Base-by-base conservation (phyloP, 2,329 filamentous ascomycete genomes). In the Plectosphaerella sp. region DNA sequence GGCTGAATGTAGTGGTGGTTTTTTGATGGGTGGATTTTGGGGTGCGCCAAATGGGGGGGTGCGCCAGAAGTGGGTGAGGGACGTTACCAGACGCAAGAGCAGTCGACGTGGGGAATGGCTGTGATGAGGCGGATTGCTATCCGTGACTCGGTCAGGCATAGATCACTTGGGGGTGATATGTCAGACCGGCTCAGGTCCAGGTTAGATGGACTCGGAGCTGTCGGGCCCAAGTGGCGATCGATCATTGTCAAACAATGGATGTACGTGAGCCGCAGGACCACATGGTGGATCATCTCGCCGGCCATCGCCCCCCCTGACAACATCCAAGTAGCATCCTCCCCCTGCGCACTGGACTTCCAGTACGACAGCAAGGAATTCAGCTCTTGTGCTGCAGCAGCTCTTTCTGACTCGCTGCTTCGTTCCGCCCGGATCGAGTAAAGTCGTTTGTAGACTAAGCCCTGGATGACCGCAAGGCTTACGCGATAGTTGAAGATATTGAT, bases 261-360 rank as follows among this genome's bases (percentile, higher is more conserved):
- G 47, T 64, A 63, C 10, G 57, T 59, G 48, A 63, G 57, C 18
- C 61, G 58, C 16, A 64, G 49, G 42, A 63, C 56, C 24, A 64
- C 49, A 39, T 57, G 54, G 50, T 64, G 61, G 24, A 64, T 41
- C 22, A 61, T 47, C 48, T 60, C 59, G 10, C 53, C 54, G 33
- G 54, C 45, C 12, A 59, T 49, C 49, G 50, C 57, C n/a, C 35
- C 20, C 33, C 52, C 51, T 46, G 53, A 47, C 51, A 47, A 50
- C 25, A 50, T 51, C 37, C 48, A 24, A 33, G 8, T 33, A 12
- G 28, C 28, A 33, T 9, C 22, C 8, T 33, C 28, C 8, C 8
- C 8, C 8, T 33, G 8, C 28, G 28, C 11, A 12, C 28, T 33
- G 11, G 28, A 33, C 11, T 33, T 33, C 28, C 28, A 33, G 11